Percentiles rank a stretch among this genome's conserved stretches.
These are phyloP conservation scores for Torulaspora delbrueckii DNA, from an alignment of 805 yeast genomes.

Conservation along the genomic window DNA sequence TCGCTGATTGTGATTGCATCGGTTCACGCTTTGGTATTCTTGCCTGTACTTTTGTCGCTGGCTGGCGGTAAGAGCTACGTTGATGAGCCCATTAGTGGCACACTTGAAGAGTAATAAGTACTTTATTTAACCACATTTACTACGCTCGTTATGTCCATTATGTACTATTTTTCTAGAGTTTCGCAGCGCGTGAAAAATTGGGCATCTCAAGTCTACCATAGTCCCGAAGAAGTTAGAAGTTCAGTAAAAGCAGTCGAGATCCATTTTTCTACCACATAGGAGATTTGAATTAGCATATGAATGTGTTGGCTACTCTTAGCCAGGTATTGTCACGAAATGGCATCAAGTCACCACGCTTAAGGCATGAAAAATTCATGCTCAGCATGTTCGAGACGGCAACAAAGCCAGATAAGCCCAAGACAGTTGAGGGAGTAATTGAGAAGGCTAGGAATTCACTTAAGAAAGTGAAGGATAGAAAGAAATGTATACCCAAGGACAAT, in stretches of 20 bases:
- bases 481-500: conserved; percentile 8
- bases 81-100: conserved; percentile 17
- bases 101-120: background rate
- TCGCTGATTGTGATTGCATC: conserved; percentile 72
- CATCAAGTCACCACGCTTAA: conserved; percentile 8
- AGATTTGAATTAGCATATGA: conserved; percentile 20
- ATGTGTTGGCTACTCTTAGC: conserved; percentile 32
- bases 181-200: background rate
- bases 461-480: background rate
- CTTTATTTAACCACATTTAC: background rate
- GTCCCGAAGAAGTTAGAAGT: background rate
- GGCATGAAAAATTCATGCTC: conserved; percentile 9
- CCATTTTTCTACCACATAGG: background rate
- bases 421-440: background rate
- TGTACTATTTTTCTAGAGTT: background rate
- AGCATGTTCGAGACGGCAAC: conserved; percentile 11
- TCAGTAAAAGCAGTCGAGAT: background rate
- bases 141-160: background rate
- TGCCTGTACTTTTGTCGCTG: conserved; percentile 67
- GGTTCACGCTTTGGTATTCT: conserved; percentile 67
- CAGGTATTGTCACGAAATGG: conserved; percentile 27
- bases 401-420: background rate
- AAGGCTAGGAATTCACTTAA: background rate
- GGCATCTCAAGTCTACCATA: background rate
- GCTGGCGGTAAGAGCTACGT: conserved; percentile 58